phyloP scores from a whole-genome alignment of 2,329 filamentous ascomycete genomes.

The Blastomyces emzantsi region DNA sequence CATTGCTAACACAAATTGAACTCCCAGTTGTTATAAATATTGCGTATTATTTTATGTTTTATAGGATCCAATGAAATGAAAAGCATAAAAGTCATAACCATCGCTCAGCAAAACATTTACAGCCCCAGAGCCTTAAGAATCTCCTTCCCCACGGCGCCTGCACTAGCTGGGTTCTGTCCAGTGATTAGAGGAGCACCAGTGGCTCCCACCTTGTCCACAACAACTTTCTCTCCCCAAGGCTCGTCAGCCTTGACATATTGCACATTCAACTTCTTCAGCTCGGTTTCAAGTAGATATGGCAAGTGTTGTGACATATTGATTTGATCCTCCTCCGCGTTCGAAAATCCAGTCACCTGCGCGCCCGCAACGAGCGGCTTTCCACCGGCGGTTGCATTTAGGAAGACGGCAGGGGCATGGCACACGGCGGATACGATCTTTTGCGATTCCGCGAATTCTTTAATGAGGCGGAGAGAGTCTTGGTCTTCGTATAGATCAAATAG shows the following conservation, averaged over 20 bases:
- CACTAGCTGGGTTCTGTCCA: slow-evolving; percentile 42
- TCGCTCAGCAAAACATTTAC: neutral
- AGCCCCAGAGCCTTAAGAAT: slow-evolving; percentile 30
- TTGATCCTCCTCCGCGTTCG: slow-evolving; percentile 41
- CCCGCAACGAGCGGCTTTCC: slow-evolving; percentile 36
- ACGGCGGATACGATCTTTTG: slow-evolving; percentile 44
- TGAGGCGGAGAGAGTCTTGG: slow-evolving; percentile 35
- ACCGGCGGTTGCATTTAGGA: slow-evolving; percentile 38
- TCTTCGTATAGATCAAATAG: slow-evolving; percentile 45
- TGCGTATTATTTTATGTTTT: neutral
- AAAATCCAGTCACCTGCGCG: slow-evolving; percentile 40
- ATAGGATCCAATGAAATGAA: neutral
- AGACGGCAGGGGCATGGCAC: slow-evolving; percentile 41
- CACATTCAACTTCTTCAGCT: slow-evolving; percentile 34
- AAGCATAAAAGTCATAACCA: neutral
- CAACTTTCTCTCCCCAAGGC: slow-evolving; percentile 39
- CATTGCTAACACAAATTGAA: no score
- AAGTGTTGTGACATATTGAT: slow-evolving; percentile 32
- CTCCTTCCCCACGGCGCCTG: slow-evolving; percentile 36
- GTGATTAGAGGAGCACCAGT: slow-evolving; percentile 36
- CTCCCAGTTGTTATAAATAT: no score
- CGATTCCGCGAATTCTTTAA: slow-evolving; percentile 40
- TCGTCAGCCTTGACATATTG: slow-evolving; percentile 40
- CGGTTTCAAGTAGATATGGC: slow-evolving; percentile 42
- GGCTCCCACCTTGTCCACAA: slow-evolving; percentile 24